A percentile compares a stretch with the other conserved stretches of the same genome.
These are phyloP conservation scores for Ballota nigra DNA, from an alignment of 257 asterid species.

Conservation along the genomic window DNA sequence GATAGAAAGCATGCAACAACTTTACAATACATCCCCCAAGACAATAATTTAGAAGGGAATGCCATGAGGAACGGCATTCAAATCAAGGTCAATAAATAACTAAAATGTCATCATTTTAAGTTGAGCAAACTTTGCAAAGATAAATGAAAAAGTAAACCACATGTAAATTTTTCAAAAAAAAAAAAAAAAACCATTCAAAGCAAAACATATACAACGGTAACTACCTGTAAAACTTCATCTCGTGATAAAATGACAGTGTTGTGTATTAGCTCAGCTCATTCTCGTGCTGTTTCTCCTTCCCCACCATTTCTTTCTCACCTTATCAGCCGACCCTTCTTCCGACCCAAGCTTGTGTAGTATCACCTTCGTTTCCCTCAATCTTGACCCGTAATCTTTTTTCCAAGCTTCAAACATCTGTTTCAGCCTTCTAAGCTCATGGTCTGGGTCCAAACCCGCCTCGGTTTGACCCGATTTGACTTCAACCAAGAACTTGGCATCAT, in stretches of 20 bases:
- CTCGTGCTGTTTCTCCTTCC: constrained; percentile 80
- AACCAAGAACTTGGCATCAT: constrained; percentile 90
- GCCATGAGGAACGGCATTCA: constrained; percentile 19
- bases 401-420: constrained; percentile 91
- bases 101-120: constrained; percentile 9
- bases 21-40: not conserved
- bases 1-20: not conserved
- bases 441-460: constrained; percentile 85
- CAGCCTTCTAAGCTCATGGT: constrained; percentile 76
- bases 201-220: constrained; percentile 15
- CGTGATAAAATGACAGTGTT: not conserved
- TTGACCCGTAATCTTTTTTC: constrained; percentile 87
- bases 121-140: not conserved
- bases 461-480: constrained; percentile 92
- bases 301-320: constrained; percentile 87
- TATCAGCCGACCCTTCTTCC: constrained; percentile 63
- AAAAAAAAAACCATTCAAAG: not conserved
- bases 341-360: constrained; percentile 73
- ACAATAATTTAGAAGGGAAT: not conserved
- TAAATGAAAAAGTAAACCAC: not conserved
- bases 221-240: constrained; percentile 4
- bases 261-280: constrained; percentile 30
- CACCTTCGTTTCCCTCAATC: constrained; percentile 90
- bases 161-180: not conserved
- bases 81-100: constrained; percentile 6